These are phyloP conservation scores for Zanthoxylum bungeanum DNA, from an alignment of 345 rosid species.

Conservation along the genomic window DNA sequence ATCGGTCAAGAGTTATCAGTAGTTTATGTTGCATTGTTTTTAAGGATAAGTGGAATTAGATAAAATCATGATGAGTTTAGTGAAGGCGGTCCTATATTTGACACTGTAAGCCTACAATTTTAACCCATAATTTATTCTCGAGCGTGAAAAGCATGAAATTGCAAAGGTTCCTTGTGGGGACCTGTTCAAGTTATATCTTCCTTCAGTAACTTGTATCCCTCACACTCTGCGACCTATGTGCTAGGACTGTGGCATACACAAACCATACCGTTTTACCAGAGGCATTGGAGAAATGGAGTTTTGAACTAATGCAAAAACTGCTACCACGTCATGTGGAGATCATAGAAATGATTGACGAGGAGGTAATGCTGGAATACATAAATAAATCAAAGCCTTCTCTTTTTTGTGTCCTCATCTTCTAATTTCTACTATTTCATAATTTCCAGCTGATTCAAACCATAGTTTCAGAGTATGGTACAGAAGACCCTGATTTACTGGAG, in stretches of 20 bases:
- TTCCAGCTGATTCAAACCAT: slow-evolving; percentile 56
- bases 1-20: not conserved
- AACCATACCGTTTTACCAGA: slow-evolving; percentile 87
- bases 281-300: slow-evolving; percentile 89
- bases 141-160: not conserved
- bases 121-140: not conserved
- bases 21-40: not conserved
- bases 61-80: not conserved
- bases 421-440: slow-evolving; percentile 15
- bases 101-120: not conserved
- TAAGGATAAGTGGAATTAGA: not conserved
- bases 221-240: slow-evolving; percentile 12
- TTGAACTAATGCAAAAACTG: slow-evolving; percentile 72
- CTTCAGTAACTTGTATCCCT: slow-evolving; percentile 4
- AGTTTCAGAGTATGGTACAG: slow-evolving; percentile 59
- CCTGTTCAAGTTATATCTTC: not conserved
- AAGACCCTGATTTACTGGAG: slow-evolving; percentile 47
- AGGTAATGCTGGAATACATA: slow-evolving; percentile 41
- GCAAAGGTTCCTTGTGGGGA: not conserved
- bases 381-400: slow-evolving; percentile 11
- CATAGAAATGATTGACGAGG: slow-evolving; percentile 77
- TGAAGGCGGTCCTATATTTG: not conserved
- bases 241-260: slow-evolving; percentile 79
- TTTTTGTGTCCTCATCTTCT: slow-evolving; percentile 6
- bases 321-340: slow-evolving; percentile 80